Percentiles rank a stretch among this genome's conserved stretches.
These are phyloP conservation scores for Candida arabinofermentans DNA, from an alignment of 805 yeast species.

Conservation along the genomic window DNA sequence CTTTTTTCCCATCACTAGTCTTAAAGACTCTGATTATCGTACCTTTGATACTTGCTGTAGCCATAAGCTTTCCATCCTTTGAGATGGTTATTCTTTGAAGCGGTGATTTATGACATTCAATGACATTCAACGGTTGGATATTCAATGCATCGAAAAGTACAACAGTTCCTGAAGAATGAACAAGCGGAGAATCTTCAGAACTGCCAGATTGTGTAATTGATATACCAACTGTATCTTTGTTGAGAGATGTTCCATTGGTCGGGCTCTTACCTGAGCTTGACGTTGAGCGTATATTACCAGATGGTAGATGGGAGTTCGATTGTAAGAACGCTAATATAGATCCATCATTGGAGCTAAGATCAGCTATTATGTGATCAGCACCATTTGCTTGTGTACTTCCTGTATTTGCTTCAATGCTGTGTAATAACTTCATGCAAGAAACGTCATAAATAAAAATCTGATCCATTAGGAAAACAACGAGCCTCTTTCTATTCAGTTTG, in stretches of 20 bases:
- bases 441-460: constrained; percentile 88
- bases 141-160: constrained; percentile 75
- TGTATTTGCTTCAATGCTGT: constrained; percentile 55
- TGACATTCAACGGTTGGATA: constrained; percentile 70
- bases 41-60: constrained; percentile 88
- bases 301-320: constrained; percentile 23
- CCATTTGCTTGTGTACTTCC: constrained; percentile 25
- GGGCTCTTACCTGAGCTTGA: not conserved
- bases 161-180: constrained; percentile 51
- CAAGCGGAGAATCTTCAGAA: constrained; percentile 1
- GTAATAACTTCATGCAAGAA: constrained; percentile 79
- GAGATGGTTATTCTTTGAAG: constrained; percentile 66
- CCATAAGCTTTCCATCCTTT: constrained; percentile 72
- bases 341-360: constrained; percentile 38
- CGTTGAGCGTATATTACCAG: not conserved
- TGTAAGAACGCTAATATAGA: constrained; percentile 56
- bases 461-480: constrained; percentile 72
- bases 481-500: constrained; percentile 74
- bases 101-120: constrained; percentile 82
- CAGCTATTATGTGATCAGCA: constrained; percentile 20
- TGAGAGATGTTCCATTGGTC: not conserved
- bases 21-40: constrained; percentile 83
- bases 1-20: constrained; percentile 55
- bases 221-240: not conserved
- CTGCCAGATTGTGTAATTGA: not conserved